These are phyloP conservation scores for Lactarius sanguifluus DNA, from an alignment of 768 basidiomycete genomes.

Conservation along the genomic window DNA sequence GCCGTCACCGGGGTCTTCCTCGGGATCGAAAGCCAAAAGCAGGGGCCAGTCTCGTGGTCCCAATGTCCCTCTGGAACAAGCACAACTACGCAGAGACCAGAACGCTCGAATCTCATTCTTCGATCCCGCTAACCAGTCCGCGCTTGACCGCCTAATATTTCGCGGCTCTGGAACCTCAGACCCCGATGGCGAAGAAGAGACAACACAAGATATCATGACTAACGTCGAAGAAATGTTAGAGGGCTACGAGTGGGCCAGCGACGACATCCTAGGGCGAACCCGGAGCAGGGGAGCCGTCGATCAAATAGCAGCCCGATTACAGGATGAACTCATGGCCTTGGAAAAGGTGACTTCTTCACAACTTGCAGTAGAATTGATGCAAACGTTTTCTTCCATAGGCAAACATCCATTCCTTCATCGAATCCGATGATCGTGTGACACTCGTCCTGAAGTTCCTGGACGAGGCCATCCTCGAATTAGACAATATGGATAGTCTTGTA, in stretches of 20 bases:
- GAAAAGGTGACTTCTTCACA: constrained; percentile 65
- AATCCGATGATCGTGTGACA: constrained; percentile 88
- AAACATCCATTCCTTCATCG: constrained; percentile 95
- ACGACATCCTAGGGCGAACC: constrained; percentile 66
- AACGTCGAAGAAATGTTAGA: constrained; percentile 99
- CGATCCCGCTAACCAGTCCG: constrained; percentile 73
- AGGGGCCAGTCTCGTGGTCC: constrained; percentile 18
- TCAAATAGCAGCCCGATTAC: constrained; percentile 83
- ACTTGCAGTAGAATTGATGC: neutral
- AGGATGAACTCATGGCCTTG: constrained; percentile 88
- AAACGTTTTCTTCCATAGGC: constrained; percentile 52
- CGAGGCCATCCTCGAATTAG: constrained; percentile 83
- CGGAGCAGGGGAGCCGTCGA: constrained; percentile 76
- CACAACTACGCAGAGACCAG: constrained; percentile 52
- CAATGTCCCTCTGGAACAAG: constrained; percentile 33
- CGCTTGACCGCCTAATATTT: constrained; percentile 67
- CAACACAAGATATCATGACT: constrained; percentile 75
- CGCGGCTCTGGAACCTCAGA: constrained; percentile 35
- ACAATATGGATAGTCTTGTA: constrained; percentile 84
- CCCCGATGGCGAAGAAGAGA: constrained; percentile 57
- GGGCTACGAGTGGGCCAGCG: constrained; percentile 95
- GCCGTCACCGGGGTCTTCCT: constrained; percentile 22
- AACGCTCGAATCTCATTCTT: constrained; percentile 80
- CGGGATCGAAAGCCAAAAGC: constrained; percentile 5
- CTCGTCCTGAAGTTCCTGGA: constrained; percentile 87